Conservation (phyloP, 208 protist genomes). For the Acanthamoeba sp. region DNA sequence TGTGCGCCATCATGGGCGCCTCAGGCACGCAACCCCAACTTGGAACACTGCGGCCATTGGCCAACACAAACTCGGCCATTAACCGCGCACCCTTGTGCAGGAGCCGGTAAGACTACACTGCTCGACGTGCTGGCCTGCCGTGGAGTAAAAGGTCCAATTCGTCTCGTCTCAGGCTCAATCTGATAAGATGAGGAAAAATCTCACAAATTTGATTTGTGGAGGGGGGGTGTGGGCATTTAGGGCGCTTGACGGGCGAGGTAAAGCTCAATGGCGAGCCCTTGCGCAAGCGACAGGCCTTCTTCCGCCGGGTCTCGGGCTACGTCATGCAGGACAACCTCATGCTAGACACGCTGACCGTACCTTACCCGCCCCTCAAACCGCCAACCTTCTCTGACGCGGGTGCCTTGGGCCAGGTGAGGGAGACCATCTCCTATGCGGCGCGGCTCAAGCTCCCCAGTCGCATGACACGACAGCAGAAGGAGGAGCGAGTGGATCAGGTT, state of each 20-base stretch:
- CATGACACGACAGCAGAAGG: background rate
- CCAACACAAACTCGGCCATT: too few species aligned
- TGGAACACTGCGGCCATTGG: too few species aligned
- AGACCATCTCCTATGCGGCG: background rate
- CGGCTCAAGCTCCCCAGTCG: background rate
- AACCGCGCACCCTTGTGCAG: background rate
- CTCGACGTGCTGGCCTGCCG: conserved; percentile 14
- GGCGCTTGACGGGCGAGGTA: background rate
- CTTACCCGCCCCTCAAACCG: too few species aligned
- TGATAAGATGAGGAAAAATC: too few species aligned
- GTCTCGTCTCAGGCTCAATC: background rate
- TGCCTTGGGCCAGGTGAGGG: conserved; percentile 6
- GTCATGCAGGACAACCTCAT: conserved; percentile 66
- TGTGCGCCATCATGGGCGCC: conserved; percentile 68
- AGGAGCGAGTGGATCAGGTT: background rate
- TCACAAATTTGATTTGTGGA: too few species aligned
- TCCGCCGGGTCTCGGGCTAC: conserved; percentile 1
- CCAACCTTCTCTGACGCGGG: too few species aligned
- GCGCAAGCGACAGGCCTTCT: background rate
- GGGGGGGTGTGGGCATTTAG: background rate
- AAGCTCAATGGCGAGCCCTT: conserved; percentile 4
- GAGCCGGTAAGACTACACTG: conserved; percentile 69
- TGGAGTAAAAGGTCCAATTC: background rate
- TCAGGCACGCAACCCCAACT: too few species aligned
- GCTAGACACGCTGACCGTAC: conserved; percentile 22